Percentiles rank a stretch among this genome's conserved stretches.
Conservation (phyloP, 805 yeast genomes). For the Saccharomycopsis babjevae region DNA sequence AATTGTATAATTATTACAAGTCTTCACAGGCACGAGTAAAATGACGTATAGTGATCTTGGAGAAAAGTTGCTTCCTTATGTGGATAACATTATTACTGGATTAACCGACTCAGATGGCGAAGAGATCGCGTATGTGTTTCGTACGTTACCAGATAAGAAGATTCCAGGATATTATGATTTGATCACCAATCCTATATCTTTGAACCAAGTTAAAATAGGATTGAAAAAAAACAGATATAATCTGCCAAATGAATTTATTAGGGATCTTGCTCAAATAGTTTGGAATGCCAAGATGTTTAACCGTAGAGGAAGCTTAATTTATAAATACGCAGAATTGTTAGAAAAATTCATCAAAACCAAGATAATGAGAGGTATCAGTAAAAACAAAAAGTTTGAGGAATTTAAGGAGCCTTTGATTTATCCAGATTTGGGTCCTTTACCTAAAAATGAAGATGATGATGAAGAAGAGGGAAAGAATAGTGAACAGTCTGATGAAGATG, state of each 20-base stretch:
- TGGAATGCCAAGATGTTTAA: constrained; percentile 89
- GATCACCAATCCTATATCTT: constrained; percentile 72
- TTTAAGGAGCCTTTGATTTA: constrained; percentile 26
- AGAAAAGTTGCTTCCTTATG: neutral
- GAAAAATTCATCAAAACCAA: constrained; percentile 32
- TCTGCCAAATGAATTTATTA: constrained; percentile 57
- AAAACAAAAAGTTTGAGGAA: constrained; percentile 21
- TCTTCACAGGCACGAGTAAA: neutral
- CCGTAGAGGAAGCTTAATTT: constrained; percentile 55
- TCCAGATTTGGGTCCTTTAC: constrained; percentile 58
- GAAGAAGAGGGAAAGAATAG: neutral
- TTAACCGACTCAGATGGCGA: constrained; percentile 26
- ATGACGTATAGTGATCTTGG: neutral
- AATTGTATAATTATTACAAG: no score
- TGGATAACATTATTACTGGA: neutral
- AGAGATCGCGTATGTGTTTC: constrained; percentile 47
- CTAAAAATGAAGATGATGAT: constrained; percentile 30
- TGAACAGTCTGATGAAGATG: neutral
- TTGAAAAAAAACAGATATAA: constrained; percentile 45
- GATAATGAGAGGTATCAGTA: constrained; percentile 25
- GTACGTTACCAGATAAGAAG: constrained; percentile 60
- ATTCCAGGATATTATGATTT: constrained; percentile 70
- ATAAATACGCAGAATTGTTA: constrained; percentile 49
- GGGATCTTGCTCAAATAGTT: constrained; percentile 72
- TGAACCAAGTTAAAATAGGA: constrained; percentile 57